A percentile compares a stretch with the other conserved stretches of the same genome.
phyloP scores from a whole-genome alignment of 23 red algal genomes.

The Agarophyton chilense region DNA sequence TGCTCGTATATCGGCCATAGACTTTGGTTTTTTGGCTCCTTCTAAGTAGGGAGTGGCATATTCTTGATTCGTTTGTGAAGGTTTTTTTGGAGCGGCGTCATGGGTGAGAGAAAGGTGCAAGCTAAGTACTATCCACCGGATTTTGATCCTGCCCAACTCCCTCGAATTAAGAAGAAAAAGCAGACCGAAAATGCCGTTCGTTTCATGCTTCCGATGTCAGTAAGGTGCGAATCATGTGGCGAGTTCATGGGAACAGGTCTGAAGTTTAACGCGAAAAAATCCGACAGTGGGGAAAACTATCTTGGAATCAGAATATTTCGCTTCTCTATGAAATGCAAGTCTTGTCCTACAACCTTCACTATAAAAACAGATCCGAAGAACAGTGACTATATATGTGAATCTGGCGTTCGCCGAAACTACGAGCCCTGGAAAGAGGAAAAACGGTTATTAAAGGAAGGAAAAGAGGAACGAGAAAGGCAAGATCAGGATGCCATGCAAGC shows the following conservation, averaged over 20 bases:
- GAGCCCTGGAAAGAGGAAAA: slow-evolving; percentile 77
- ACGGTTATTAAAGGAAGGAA: slow-evolving; percentile 52
- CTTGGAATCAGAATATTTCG: slow-evolving; percentile 89
- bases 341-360: slow-evolving; percentile 75
- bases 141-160: slow-evolving; percentile 88
- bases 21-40: too few species aligned
- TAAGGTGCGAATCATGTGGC: slow-evolving; percentile 87
- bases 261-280: slow-evolving; percentile 95
- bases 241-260: slow-evolving; percentile 91
- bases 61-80: background rate
- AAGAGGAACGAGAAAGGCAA: slow-evolving; percentile 55
- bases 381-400: slow-evolving; percentile 85
- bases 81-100: background rate
- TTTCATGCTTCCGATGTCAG: slow-evolving; percentile 96
- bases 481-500: slow-evolving; percentile 86
- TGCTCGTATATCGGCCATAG: too few species aligned
- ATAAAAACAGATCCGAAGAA: slow-evolving; percentile 92
- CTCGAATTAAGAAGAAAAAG: slow-evolving; percentile 68
- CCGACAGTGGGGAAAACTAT: slow-evolving; percentile 72
- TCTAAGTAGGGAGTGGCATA: too few species aligned
- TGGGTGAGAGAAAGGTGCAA: slow-evolving; percentile 92
- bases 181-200: slow-evolving; percentile 71
- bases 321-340: slow-evolving; percentile 87
- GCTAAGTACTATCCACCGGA: slow-evolving; percentile 98
- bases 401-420: slow-evolving; percentile 81